phyloP scores from a whole-genome alignment of 805 yeast genomes.

The Wickerhamomyces alni region DNA sequence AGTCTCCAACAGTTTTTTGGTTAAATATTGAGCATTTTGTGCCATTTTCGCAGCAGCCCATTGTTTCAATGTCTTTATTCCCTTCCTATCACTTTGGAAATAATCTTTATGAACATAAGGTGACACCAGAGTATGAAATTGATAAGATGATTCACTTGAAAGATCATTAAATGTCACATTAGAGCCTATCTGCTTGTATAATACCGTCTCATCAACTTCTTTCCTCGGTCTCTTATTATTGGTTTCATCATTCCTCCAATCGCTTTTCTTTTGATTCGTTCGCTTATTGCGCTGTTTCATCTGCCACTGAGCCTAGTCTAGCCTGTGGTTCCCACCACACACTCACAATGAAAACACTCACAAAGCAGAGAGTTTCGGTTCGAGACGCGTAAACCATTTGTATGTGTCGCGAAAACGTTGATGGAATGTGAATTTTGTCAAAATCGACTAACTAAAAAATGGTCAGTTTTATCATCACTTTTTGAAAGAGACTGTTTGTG shows the following conservation, averaged over 20 bases:
- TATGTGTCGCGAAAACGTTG: too few relatives aligned
- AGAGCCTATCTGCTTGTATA: conserved; percentile 17
- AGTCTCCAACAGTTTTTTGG: conserved; percentile 15
- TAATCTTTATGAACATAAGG: too few relatives aligned
- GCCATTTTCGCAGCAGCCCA: conserved; percentile 24
- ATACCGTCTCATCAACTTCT: conserved; percentile 6
- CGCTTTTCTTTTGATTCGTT: background rate
- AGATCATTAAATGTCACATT: conserved; percentile 12
- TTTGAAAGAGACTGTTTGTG: background rate
- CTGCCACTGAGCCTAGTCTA: too few relatives aligned
- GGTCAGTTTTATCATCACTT: background rate
- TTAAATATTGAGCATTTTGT: conserved; percentile 16
- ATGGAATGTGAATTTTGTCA: too few relatives aligned
- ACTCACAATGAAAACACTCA: too few relatives aligned
- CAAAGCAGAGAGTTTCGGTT: too few relatives aligned
- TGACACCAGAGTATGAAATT: too few relatives aligned
- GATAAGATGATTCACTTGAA: background rate
- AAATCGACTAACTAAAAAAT: background rate
- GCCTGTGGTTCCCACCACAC: too few relatives aligned
- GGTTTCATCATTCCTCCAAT: too few relatives aligned
- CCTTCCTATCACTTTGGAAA: background rate
- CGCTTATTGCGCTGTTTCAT: too few relatives aligned
- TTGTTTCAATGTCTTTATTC: conserved; percentile 17
- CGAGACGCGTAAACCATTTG: too few relatives aligned
- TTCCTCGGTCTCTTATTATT: too few relatives aligned